Percentiles rank a stretch among this genome's conserved stretches.
Evolutionary conservation across 805 yeast species (phyloP).

Genomic region (Zygoascus tannicola): DNA sequence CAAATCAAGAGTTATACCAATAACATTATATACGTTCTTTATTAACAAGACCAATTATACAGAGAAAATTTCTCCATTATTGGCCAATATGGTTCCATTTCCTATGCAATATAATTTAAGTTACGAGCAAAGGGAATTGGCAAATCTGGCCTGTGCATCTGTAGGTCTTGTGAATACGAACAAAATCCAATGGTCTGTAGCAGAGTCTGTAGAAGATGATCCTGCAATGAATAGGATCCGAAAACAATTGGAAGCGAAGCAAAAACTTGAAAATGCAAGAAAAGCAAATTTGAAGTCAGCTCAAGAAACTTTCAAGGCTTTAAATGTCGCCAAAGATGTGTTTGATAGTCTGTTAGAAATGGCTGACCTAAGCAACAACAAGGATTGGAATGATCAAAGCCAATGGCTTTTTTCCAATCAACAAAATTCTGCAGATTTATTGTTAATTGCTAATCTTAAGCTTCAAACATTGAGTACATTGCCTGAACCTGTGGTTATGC

Average conservation of each 20-base stretch:
- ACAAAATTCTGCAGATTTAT: conserved; percentile 11
- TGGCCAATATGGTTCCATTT: conserved; percentile 24
- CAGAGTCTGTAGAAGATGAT: conserved; percentile 5
- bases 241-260: conserved; percentile 13
- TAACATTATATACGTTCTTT: conserved; percentile 18
- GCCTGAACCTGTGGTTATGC: conserved; percentile 12
- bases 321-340: conserved; percentile 8
- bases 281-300: conserved; percentile 9
- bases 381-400: not conserved
- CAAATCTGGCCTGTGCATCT: conserved; percentile 12
- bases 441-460: conserved; percentile 14
- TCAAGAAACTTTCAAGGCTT: conserved; percentile 9
- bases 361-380: not conserved
- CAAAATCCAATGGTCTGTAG: conserved; percentile 1
- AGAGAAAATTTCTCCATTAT: conserved; percentile 24
- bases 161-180: conserved; percentile 7
- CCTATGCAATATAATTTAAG: conserved; percentile 31
- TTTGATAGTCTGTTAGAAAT: conserved; percentile 2
- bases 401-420: not conserved
- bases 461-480: conserved; percentile 9
- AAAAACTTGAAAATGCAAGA: not conserved
- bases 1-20: conserved; percentile 14
- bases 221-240: conserved; percentile 19
- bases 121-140: conserved; percentile 19
- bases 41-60: conserved; percentile 24